Conservation (phyloP, 169 alveolate species). For the Plasmodium relictum region DNA sequence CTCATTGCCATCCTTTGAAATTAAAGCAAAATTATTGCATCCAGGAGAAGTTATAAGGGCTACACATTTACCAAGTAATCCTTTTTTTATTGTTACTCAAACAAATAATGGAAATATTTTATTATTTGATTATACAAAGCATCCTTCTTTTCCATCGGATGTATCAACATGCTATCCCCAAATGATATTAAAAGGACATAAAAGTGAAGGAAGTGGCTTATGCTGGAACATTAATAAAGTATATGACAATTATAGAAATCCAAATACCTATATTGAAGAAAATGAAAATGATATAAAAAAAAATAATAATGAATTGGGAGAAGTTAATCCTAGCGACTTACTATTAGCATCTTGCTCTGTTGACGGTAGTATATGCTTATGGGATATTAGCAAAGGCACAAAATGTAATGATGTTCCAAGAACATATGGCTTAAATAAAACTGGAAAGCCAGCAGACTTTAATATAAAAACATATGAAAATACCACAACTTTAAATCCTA, state of each 20-base stretch:
- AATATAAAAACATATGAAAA: slow-evolving; percentile 39
- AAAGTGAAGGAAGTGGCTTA: slow-evolving; percentile 93
- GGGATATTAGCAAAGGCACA: slow-evolving; percentile 90
- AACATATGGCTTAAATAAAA: slow-evolving; percentile 74
- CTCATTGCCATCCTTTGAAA: slow-evolving; percentile 81
- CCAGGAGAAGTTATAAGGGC: slow-evolving; percentile 91
- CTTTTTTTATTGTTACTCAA: slow-evolving; percentile 93
- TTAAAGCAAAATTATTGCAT: slow-evolving; percentile 89
- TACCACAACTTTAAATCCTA: slow-evolving; percentile 52
- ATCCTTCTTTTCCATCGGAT: slow-evolving; percentile 92
- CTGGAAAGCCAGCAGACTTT: slow-evolving; percentile 60
- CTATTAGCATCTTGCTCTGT: slow-evolving; percentile 93
- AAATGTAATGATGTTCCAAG: slow-evolving; percentile 68
- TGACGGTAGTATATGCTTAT: slow-evolving; percentile 91
- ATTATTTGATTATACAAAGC: slow-evolving; percentile 94
- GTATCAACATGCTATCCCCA: slow-evolving; percentile 91
- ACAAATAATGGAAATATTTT: slow-evolving; percentile 92
- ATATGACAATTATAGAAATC: slow-evolving; percentile 16
- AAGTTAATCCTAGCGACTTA: slow-evolving; percentile 80
- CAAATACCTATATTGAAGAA: neutral
- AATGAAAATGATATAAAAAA: slow-evolving; percentile 1
- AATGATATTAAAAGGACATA: slow-evolving; percentile 92
- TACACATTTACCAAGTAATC: slow-evolving; percentile 93
- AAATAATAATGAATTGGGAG: slow-evolving; percentile 4
- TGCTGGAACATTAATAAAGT: slow-evolving; percentile 88